These are phyloP conservation scores for Emydomyces testavorans DNA, from an alignment of 2,329 filamentous ascomycete genomes.

Conservation along the genomic window DNA sequence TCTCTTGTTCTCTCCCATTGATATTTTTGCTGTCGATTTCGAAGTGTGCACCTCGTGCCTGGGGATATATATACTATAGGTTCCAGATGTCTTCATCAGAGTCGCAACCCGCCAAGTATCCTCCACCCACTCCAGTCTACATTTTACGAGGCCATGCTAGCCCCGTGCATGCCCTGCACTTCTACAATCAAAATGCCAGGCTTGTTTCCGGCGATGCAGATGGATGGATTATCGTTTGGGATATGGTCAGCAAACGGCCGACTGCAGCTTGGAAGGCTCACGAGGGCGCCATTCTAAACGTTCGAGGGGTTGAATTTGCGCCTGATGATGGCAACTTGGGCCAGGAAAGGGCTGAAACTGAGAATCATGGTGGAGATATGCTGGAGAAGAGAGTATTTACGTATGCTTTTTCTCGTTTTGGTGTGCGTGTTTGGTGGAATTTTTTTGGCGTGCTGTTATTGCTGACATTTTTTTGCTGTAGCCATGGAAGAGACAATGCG, in stretches of 20 bases:
- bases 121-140: conserved; percentile 49
- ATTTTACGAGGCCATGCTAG: conserved; percentile 77
- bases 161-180: conserved; percentile 64
- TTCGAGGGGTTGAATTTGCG: conserved; percentile 52
- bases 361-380: neutral
- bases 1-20: neutral
- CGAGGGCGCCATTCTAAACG: conserved; percentile 60
- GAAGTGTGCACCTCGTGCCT: too few species aligned
- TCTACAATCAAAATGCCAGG: conserved; percentile 61
- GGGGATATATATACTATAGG: too few species aligned
- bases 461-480: conserved; percentile 32
- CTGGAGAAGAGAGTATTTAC: conserved; percentile 61
- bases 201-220: conserved; percentile 81
- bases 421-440: too few species aligned
- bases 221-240: conserved; percentile 81
- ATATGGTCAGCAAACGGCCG: conserved; percentile 66
- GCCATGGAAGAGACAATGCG: conserved; percentile 81
- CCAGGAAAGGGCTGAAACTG: neutral
- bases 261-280: conserved; percentile 81
- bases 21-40: too few species aligned
- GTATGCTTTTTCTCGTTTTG: conserved; percentile 43
- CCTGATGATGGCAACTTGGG: conserved; percentile 3
- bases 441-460: conserved; percentile 5
- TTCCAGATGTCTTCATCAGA: neutral
- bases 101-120: conserved; percentile 15